A percentile compares a stretch with the other conserved stretches of the same genome.
Conservation (phyloP, 495 filamentous ascomycete genomes). For the Penicillium longicatenatum region DNA sequence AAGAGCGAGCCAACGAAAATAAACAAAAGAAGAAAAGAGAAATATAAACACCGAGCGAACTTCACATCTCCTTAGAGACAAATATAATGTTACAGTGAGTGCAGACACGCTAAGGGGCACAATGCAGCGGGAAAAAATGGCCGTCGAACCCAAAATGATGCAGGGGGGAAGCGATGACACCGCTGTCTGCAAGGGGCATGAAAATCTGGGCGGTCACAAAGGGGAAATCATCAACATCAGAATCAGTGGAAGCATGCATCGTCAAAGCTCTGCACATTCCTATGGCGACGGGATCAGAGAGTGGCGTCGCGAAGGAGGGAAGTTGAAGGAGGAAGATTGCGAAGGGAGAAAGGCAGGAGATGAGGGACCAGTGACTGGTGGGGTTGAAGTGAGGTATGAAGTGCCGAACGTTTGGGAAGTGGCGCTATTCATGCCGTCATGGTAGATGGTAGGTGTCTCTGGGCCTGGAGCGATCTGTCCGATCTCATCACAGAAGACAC, state of each 20-base stretch:
- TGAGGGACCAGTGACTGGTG: conserved; percentile 41
- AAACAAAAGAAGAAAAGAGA: conserved; percentile 17
- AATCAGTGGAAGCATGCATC: conserved; percentile 22
- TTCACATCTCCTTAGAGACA: conserved; percentile 15
- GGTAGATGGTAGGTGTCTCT: conserved; percentile 24
- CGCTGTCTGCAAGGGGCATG: conserved; percentile 25
- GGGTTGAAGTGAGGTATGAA: conserved; percentile 36
- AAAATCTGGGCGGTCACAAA: conserved; percentile 10
- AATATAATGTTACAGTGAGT: conserved; percentile 30
- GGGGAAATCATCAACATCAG: conserved; percentile 24
- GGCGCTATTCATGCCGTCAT: conserved; percentile 30
- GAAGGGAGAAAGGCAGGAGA: conserved; percentile 40
- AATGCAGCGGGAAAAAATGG: conserved; percentile 10
- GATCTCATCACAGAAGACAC: conserved; percentile 45
- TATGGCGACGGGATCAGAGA: conserved; percentile 38
- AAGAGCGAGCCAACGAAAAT: conserved; percentile 20
- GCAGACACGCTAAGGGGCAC: conserved; percentile 30
- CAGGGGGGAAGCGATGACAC: conserved; percentile 11
- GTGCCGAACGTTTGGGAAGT: conserved; percentile 36
- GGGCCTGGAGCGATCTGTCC: conserved; percentile 19
- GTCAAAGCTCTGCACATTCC: conserved; percentile 5
- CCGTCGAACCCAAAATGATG: conserved; percentile 6
- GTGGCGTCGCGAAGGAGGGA: conserved; percentile 32
- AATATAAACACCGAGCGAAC: conserved; percentile 17
- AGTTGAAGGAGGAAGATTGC: conserved; percentile 33